Evolutionary conservation across 1,284 basidiomycete species (phyloP).

Genomic region (Tilletia walkeri): DNA sequence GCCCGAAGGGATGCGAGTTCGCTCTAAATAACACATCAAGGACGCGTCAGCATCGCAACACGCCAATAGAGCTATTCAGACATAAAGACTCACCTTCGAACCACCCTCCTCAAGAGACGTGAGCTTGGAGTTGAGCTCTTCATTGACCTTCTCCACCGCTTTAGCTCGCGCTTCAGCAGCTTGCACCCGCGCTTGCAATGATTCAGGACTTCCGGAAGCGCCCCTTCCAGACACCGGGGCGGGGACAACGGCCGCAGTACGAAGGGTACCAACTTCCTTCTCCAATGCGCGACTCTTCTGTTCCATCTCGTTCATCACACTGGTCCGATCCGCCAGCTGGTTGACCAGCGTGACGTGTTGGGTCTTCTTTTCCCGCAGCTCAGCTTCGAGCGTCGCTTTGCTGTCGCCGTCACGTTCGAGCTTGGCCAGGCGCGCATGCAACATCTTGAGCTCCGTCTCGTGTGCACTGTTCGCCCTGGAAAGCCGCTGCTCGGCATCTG

Average conservation of each 20-base stretch:
- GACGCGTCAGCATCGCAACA: neutral
- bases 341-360: constrained; percentile 8
- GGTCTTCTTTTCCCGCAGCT: neutral
- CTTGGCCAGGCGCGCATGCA: constrained; percentile 1
- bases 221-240: neutral
- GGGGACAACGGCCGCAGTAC: neutral
- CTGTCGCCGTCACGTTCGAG: constrained; percentile 10
- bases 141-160: neutral
- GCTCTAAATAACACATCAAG: neutral
- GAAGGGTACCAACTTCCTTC: neutral
- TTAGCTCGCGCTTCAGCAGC: constrained; percentile 7
- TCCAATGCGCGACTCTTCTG: constrained; percentile 6
- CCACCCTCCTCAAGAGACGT: constrained; percentile 10
- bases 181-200: neutral
- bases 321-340: constrained; percentile 15
- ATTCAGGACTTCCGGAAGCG: too few relatives aligned
- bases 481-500: neutral
- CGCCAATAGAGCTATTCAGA: neutral
- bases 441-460: constrained; percentile 15
- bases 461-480: neutral
- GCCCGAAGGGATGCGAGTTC: constrained; percentile 4
- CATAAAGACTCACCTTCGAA: constrained; percentile 8
- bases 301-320: constrained; percentile 13
- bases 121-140: neutral
- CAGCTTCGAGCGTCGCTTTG: neutral